phyloP scores from a whole-genome alignment of 2,329 filamentous ascomycete genomes.

The Beauveria sp. region DNA sequence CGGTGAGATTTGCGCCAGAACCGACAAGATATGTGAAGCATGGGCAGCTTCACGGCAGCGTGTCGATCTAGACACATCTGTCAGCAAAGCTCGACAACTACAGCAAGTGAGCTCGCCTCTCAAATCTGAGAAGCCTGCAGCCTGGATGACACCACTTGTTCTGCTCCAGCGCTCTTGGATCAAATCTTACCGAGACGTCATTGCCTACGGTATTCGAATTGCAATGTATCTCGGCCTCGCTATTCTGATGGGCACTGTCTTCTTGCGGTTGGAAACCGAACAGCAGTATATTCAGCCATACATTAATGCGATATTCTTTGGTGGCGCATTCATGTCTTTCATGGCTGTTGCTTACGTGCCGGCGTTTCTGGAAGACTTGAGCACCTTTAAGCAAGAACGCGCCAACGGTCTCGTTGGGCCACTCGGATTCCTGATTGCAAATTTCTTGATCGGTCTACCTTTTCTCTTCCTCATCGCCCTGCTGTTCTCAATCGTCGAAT shows the following conservation, averaged over 20 bases:
- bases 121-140: constrained; percentile 32
- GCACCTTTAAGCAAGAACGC: constrained; percentile 67
- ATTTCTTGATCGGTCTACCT: constrained; percentile 75
- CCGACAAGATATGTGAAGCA: constrained; percentile 19
- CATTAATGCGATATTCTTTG: constrained; percentile 75
- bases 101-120: constrained; percentile 17
- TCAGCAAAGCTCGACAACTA: background rate
- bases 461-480: constrained; percentile 73
- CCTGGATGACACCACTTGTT: constrained; percentile 47
- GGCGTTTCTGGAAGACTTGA: constrained; percentile 70
- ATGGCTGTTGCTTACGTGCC: constrained; percentile 83
- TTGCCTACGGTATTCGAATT: constrained; percentile 75
- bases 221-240: constrained; percentile 72
- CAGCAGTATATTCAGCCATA: constrained; percentile 73
- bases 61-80: background rate
- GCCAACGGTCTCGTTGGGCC: constrained; percentile 76
- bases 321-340: constrained; percentile 69
- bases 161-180: constrained; percentile 73
- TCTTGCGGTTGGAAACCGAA: constrained; percentile 60
- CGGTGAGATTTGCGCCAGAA: constrained; percentile 32
- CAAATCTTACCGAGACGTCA: constrained; percentile 76
- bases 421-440: constrained; percentile 63
- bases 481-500: constrained; percentile 66
- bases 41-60: constrained; percentile 18
- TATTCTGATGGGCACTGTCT: constrained; percentile 84